Percentiles rank a stretch among this genome's conserved stretches.
Conservation (phyloP, 176 grass and related monocot species). For the Calamus simplicifolius region DNA sequence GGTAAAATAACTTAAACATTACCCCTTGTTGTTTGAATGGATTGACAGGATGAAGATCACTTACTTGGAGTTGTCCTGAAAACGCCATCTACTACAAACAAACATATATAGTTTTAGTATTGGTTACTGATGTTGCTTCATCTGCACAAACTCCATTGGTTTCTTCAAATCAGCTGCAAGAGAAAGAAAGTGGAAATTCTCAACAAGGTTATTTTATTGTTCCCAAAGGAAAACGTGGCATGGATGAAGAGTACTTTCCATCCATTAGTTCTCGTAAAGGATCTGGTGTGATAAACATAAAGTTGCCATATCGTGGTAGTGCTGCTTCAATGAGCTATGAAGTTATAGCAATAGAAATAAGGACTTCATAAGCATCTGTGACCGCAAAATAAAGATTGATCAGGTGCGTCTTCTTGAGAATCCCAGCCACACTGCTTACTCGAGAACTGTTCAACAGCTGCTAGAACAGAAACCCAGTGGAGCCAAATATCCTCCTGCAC, state of each 20-base stretch:
- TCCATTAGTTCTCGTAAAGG: conserved; percentile 53
- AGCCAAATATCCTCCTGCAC: conserved; percentile 60
- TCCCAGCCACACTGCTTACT: conserved; percentile 42
- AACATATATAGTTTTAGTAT: conserved; percentile 74
- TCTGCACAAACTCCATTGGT: conserved; percentile 21
- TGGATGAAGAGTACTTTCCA: conserved; percentile 80
- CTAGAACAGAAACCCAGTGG: conserved; percentile 50
- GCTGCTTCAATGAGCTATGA: conserved; percentile 64
- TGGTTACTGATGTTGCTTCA: conserved; percentile 51
- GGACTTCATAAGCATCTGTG: conserved; percentile 74
- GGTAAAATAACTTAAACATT: neutral
- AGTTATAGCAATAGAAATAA: conserved; percentile 76
- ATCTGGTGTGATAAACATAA: conserved; percentile 66
- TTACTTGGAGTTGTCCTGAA: conserved; percentile 80
- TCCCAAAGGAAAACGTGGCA: conserved; percentile 88
- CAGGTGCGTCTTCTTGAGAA: conserved; percentile 86
- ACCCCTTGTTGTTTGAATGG: conserved; percentile 16
- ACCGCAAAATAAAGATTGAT: conserved; percentile 93
- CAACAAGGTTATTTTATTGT: conserved; percentile 65
- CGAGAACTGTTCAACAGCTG: conserved; percentile 80
- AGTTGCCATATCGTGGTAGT: conserved; percentile 55
- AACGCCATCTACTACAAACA: conserved; percentile 45
- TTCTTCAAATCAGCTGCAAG: conserved; percentile 30
- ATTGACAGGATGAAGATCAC: conserved; percentile 80
- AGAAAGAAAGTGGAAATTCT: conserved; percentile 45